phyloP scores from a whole-genome alignment of 305 asterid genomes.

The Fraxinus ornus region DNA sequence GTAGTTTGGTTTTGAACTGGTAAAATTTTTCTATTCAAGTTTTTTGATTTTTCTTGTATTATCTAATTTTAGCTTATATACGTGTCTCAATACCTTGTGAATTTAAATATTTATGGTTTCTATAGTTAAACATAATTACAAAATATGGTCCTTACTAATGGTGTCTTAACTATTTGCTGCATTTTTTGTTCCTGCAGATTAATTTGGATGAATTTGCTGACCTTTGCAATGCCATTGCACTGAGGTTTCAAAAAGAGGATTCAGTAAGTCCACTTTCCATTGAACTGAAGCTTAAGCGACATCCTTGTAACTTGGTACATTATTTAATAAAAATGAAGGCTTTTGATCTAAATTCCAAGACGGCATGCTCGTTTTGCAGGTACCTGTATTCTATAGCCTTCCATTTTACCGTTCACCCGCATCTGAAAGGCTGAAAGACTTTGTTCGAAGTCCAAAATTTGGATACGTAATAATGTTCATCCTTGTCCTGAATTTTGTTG shows the following conservation, averaged over 20 bases:
- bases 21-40: neutral
- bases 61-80: neutral
- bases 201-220: conserved; percentile 83
- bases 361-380: conserved; percentile 47
- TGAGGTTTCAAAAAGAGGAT: conserved; percentile 91
- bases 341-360: conserved; percentile 20
- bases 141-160: conserved; percentile 9
- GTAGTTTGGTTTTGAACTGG: neutral
- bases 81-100: neutral
- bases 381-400: conserved; percentile 64
- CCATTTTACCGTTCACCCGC: conserved; percentile 73
- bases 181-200: conserved; percentile 59
- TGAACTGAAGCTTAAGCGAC: neutral
- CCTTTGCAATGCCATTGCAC: conserved; percentile 83
- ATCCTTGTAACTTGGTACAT: neutral
- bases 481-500: conserved; percentile 74
- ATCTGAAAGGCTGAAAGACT: conserved; percentile 66
- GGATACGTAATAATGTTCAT: conserved; percentile 61
- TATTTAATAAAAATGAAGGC: conserved; percentile 15
- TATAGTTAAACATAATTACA: neutral
- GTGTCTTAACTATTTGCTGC: conserved; percentile 7
- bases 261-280: conserved; percentile 43
- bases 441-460: conserved; percentile 64
- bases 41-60: neutral
- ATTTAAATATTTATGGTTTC: neutral